phyloP scores from a whole-genome alignment of 345 rosid genomes.

The Sonneratia alba region DNA sequence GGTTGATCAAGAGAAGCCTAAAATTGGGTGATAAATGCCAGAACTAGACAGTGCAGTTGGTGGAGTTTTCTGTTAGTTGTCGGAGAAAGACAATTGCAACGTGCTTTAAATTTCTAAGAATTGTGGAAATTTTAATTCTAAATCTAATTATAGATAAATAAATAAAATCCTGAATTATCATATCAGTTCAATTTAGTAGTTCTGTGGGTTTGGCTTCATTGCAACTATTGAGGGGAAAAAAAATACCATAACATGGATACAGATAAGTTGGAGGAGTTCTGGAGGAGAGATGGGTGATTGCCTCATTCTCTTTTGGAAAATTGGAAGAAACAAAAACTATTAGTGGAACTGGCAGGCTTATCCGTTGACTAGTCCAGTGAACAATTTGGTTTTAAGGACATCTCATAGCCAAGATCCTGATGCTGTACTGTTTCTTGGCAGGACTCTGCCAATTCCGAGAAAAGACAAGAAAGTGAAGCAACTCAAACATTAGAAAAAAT shows the following conservation, averaged over 20 bases:
- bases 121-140: too few species aligned
- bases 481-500: slow-evolving; percentile 40
- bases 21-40: not conserved
- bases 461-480: slow-evolving; percentile 28
- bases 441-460: slow-evolving; percentile 27
- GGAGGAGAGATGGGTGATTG: not conserved
- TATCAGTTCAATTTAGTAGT: not conserved
- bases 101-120: too few species aligned
- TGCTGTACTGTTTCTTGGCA: slow-evolving; percentile 18
- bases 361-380: not conserved
- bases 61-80: too few species aligned
- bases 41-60: too few species aligned
- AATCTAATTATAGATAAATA: too few species aligned
- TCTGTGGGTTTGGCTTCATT: not conserved
- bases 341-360: not conserved
- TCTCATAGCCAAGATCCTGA: not conserved
- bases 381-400: not conserved
- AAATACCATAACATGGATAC: not conserved
- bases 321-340: too few species aligned
- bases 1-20: too few species aligned
- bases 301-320: not conserved
- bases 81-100: too few species aligned
- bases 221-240: not conserved
- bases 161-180: too few species aligned
- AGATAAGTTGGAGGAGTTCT: not conserved